phyloP scores from a whole-genome alignment of 2,329 filamentous ascomycete genomes.

The Fusarium nygamai region DNA sequence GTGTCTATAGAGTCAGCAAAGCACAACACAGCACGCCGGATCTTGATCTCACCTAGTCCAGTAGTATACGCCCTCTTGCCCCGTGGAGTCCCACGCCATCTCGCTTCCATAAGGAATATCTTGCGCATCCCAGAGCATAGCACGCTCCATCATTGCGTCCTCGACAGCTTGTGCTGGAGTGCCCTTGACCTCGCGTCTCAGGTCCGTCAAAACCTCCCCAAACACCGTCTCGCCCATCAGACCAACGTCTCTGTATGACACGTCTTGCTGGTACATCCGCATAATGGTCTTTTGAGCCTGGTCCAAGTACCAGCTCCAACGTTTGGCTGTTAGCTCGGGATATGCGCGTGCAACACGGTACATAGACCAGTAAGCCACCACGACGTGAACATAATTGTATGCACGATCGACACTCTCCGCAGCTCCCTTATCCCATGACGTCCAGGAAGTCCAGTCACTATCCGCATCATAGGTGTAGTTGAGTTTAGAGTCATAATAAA shows the following conservation, averaged over 20 bases:
- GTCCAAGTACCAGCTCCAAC: conserved; percentile 65
- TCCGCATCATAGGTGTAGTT: conserved; percentile 55
- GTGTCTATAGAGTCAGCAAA: conserved; percentile 47
- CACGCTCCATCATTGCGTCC: conserved; percentile 58
- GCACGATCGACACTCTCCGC: conserved; percentile 61
- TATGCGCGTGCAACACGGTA: conserved; percentile 64
- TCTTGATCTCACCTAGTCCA: conserved; percentile 56
- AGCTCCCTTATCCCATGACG: conserved; percentile 59
- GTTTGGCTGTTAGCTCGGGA: conserved; percentile 53
- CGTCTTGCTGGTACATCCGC: conserved; percentile 50
- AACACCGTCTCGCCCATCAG: conserved; percentile 70
- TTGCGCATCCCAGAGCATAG: conserved; percentile 59
- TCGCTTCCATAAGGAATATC: conserved; percentile 67
- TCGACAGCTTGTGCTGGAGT: conserved; percentile 54
- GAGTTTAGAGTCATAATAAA: conserved; percentile 63
- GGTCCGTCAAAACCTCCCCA: conserved; percentile 61
- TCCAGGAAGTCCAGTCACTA: conserved; percentile 61
- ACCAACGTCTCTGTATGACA: conserved; percentile 57
- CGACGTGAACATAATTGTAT: conserved; percentile 68
- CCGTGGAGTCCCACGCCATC: conserved; percentile 71
- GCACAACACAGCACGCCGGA: accelerated
- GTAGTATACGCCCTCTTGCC: conserved; percentile 69
- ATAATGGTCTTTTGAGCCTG: conserved; percentile 63
- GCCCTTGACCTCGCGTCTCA: conserved; percentile 57
- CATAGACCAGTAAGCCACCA: conserved; percentile 65